These are phyloP conservation scores for Butyriboletus loyo DNA, from an alignment of 768 basidiomycete genomes.

Conservation along the genomic window DNA sequence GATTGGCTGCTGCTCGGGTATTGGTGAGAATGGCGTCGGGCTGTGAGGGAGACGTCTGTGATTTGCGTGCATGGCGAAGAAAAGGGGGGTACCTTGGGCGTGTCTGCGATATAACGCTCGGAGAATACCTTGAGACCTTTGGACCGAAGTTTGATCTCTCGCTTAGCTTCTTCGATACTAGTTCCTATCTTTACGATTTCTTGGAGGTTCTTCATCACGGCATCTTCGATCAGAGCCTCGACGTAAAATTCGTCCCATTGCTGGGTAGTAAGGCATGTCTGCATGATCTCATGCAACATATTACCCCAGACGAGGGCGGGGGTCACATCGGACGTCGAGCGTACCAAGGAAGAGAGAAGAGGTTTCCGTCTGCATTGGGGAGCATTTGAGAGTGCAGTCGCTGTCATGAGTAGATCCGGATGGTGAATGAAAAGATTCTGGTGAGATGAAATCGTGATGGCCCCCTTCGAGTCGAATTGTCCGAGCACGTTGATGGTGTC, in stretches of 20 bases:
- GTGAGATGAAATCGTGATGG: conserved; percentile 59
- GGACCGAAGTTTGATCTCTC: conserved; percentile 60
- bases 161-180: conserved; percentile 57
- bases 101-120: conserved; percentile 58
- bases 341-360: conserved; percentile 65
- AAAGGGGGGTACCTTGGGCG: conserved; percentile 54
- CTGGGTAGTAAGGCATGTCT: conserved; percentile 61
- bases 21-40: conserved; percentile 63
- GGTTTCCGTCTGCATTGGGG: conserved; percentile 84
- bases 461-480: conserved; percentile 31
- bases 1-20: conserved; percentile 50
- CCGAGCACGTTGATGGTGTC: conserved; percentile 83
- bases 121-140: conserved; percentile 64
- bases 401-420: conserved; percentile 88
- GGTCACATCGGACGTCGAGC: conserved; percentile 54
- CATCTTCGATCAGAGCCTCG: conserved; percentile 54
- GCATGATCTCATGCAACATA: conserved; percentile 90
- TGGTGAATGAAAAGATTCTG: conserved; percentile 80
- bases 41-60: conserved; percentile 34
- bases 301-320: conserved; percentile 87
- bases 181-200: conserved; percentile 62
- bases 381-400: conserved; percentile 83
- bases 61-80: not conserved
- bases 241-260: conserved; percentile 66
- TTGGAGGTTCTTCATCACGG: conserved; percentile 50